phyloP scores from a whole-genome alignment of 257 asterid species.

The Anisodus tanguticus region DNA sequence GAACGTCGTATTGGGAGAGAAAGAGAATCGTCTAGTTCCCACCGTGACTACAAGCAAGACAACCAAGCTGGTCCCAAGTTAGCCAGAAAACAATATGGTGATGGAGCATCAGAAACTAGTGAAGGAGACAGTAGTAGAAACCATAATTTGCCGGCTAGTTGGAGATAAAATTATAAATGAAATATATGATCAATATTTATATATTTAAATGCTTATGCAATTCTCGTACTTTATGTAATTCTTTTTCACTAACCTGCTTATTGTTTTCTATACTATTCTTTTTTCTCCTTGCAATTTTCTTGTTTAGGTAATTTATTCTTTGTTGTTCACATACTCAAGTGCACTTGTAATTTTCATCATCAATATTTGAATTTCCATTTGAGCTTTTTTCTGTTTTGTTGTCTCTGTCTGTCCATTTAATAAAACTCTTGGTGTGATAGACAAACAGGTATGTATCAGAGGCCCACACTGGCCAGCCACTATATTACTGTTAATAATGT shows the following conservation, averaged over 20 bases:
- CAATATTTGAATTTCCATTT: not conserved
- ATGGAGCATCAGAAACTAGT: slow-evolving; percentile 50
- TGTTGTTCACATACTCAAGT: slow-evolving; percentile 21
- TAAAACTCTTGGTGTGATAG: slow-evolving; percentile 5
- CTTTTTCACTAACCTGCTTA: slow-evolving; percentile 12
- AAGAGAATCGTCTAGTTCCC: slow-evolving; percentile 50
- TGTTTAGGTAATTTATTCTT: not conserved
- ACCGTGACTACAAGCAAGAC: slow-evolving; percentile 47
- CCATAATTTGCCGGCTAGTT: slow-evolving; percentile 45
- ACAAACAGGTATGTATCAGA: slow-evolving; percentile 19
- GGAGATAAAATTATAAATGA: slow-evolving; percentile 44
- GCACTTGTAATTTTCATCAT: slow-evolving; percentile 23
- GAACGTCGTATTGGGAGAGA: slow-evolving; percentile 55
- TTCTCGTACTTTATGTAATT: slow-evolving; percentile 35
- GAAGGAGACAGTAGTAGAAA: slow-evolving; percentile 55
- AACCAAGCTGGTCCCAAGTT: slow-evolving; percentile 41
- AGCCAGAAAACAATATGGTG: slow-evolving; percentile 44
- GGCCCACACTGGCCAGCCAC: slow-evolving; percentile 34
- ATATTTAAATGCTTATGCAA: slow-evolving; percentile 34
- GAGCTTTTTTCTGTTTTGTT: not conserved
- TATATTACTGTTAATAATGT: not conserved
- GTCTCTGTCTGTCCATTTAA: not conserved
- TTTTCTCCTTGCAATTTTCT: not conserved
- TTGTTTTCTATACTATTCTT: slow-evolving; percentile 10
- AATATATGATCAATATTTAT: slow-evolving; percentile 25